Conservation (phyloP, 768 basidiomycete genomes). For the Psilocybe azurescens region DNA sequence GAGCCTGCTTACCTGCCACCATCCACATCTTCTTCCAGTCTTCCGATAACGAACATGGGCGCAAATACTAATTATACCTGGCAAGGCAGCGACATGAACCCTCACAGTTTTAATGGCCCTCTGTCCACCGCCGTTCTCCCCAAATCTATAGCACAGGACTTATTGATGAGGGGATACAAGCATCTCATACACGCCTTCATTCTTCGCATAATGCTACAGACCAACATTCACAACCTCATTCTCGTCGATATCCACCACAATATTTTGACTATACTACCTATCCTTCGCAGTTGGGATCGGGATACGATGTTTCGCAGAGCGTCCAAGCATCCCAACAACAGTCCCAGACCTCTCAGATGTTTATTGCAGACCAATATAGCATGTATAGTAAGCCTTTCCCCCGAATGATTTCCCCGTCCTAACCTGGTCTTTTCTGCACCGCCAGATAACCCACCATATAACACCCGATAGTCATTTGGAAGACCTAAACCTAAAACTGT, state of each 20-base stretch:
- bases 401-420: neutral
- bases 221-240: conserved; percentile 20
- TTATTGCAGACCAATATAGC: conserved; percentile 29
- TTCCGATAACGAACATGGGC: conserved; percentile 17
- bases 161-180: conserved; percentile 47
- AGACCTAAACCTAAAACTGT: conserved; percentile 7
- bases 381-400: conserved; percentile 26
- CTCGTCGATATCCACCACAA: conserved; percentile 47
- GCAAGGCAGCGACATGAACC: conserved; percentile 26
- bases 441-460: conserved; percentile 26
- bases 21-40: conserved; percentile 9
- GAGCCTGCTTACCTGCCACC: conserved; percentile 10
- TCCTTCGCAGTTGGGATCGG: conserved; percentile 45
- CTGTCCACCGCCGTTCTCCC: conserved; percentile 74
- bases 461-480: conserved; percentile 17
- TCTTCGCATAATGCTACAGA: conserved; percentile 13
- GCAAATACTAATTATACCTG: conserved; percentile 16
- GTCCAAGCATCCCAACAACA: conserved; percentile 21
- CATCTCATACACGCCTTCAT: conserved; percentile 17
- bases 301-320: conserved; percentile 19
- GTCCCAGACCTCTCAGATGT: conserved; percentile 22
- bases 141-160: conserved; percentile 79
- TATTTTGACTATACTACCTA: conserved; percentile 62
- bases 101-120: conserved; percentile 44
- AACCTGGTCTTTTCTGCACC: neutral